Base-by-base conservation (phyloP, 352 stramenopile genomes). In the Phytophthora cryptogea region DNA sequence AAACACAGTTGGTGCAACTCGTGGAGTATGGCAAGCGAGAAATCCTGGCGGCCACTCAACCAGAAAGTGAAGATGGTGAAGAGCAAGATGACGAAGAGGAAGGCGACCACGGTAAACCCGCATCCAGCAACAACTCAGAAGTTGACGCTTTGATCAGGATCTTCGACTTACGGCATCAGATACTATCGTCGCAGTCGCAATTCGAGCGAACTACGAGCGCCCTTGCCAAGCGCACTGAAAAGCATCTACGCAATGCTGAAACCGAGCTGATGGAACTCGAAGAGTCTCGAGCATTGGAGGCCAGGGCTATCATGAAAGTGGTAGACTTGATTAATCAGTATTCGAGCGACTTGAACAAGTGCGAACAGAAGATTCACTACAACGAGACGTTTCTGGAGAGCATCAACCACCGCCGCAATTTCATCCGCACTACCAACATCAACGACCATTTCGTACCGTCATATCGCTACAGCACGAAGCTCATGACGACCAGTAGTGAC, bases 101-200 rank as follows among this genome's bases (percentile, higher is more conserved):
- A 41, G 33, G 16, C 23, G 54, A 61, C 8, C 33, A 59, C 28
- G 61, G 73, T 44, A 55, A 30, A 3, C 44, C 53, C 27, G 39
- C 58, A 1, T 53, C 63, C 30, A 44, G 31, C 39, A 70, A 62
- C 16, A 73, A 76, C 14, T 89, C 80, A 5, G 83, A 85, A 57
- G 74, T 90, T 14, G 83, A 88, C 26, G 80, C 78, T 36, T 50
- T 92, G 2, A 78, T 90, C 10, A 74, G 72, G 47, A 84, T 92
- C 27, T 88, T 90, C 41, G 82, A 92, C 35, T 61, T 92, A 40
- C 80, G 83, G 3, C 83, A 92, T 45, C 72, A 89, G 32, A 86
- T 92, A 47, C 57, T 92, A 32, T 86, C 81, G 2, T 88, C 80
- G 1, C 71, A 87, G 43, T 65, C 72, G 10, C 80, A 90, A 36